A percentile compares a stretch with the other conserved stretches of the same genome.
Conservation (phyloP, 1,139 yeast genomes). For the Debaryomyces fabryi region DNA sequence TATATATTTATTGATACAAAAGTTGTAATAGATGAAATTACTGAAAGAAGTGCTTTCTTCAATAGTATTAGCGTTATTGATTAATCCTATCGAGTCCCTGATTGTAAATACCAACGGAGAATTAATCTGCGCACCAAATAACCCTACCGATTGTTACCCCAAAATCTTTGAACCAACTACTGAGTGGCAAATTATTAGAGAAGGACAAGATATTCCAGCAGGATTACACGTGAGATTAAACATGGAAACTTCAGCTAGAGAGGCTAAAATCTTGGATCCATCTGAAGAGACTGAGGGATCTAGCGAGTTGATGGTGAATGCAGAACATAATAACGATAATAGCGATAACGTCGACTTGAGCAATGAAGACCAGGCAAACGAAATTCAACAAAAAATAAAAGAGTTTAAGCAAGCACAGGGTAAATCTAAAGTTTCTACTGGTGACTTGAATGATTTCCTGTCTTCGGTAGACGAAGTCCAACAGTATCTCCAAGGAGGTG, state of each 20-base stretch:
- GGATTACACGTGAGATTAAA: constrained; percentile 78
- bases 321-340: constrained; percentile 9
- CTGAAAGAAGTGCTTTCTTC: not conserved
- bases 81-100: constrained; percentile 2
- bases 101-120: constrained; percentile 22
- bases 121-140: constrained; percentile 48
- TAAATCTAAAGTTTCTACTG: constrained; percentile 18
- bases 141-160: constrained; percentile 64
- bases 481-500: constrained; percentile 14
- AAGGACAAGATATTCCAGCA: constrained; percentile 72
- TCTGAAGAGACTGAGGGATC: constrained; percentile 19
- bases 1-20: not conserved
- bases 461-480: constrained; percentile 33
- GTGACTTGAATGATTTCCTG: constrained; percentile 29
- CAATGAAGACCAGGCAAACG: constrained; percentile 7
- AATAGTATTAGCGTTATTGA: constrained; percentile 1
- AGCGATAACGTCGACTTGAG: not conserved
- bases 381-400: constrained; percentile 18
- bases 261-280: constrained; percentile 60
- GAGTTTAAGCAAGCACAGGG: constrained; percentile 15
- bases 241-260: constrained; percentile 65
- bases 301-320: constrained; percentile 18
- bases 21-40: constrained; percentile 4
- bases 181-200: constrained; percentile 70
- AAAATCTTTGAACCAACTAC: constrained; percentile 57